These are phyloP conservation scores for Aspergillus hortae DNA, from an alignment of 2,329 filamentous ascomycete genomes.

Conservation along the genomic window DNA sequence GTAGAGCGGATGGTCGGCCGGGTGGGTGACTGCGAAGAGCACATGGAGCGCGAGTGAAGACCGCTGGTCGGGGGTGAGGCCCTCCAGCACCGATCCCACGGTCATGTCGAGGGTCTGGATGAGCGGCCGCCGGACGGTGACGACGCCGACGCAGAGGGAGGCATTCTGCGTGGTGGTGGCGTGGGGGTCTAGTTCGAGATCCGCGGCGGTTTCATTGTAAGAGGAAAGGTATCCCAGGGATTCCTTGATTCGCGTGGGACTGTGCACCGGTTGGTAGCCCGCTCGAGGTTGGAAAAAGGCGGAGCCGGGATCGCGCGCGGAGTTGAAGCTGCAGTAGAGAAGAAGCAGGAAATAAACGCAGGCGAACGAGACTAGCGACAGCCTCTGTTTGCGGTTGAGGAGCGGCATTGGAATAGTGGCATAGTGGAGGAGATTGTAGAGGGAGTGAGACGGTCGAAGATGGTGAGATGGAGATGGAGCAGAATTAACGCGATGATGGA, in stretches of 20 bases:
- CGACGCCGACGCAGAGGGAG: conserved; percentile 43
- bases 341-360: conserved; percentile 19
- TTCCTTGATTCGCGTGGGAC: conserved; percentile 17
- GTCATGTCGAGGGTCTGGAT: conserved; percentile 40
- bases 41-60: conserved; percentile 40
- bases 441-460: background rate
- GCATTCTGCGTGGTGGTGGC: conserved; percentile 1
- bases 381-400: conserved; percentile 18
- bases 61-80: conserved; percentile 39
- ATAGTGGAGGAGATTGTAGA: conserved; percentile 4
- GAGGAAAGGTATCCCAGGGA: conserved; percentile 15
- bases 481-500: conserved; percentile 2
- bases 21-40: conserved; percentile 44
- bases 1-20: conserved; percentile 40
- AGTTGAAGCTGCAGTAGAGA: conserved; percentile 16
- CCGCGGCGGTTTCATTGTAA: conserved; percentile 12
- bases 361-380: conserved; percentile 16
- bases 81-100: conserved; percentile 44
- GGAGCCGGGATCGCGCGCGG: conserved; percentile 21
- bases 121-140: conserved; percentile 40
- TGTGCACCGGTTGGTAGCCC: conserved; percentile 22
- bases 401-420: conserved; percentile 9
- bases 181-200: background rate
- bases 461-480: background rate
- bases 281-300: conserved; percentile 19